phyloP scores from a whole-genome alignment of 768 basidiomycete species.

The Hypsizygus marmoreus region DNA sequence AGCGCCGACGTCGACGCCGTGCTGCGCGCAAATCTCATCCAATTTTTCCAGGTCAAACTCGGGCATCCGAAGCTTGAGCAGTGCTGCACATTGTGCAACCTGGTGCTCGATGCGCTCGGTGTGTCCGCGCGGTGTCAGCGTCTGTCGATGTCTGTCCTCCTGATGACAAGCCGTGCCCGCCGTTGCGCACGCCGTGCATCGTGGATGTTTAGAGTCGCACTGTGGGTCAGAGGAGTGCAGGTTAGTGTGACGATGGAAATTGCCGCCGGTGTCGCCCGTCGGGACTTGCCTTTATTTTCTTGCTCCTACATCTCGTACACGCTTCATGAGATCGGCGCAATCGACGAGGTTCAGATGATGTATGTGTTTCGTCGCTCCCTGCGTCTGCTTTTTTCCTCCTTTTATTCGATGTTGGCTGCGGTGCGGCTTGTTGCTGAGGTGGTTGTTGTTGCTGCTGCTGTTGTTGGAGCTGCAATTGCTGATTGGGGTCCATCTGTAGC shows the following conservation, averaged over 20 bases:
- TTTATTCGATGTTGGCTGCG: constrained; percentile 41
- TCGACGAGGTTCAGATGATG: constrained; percentile 73
- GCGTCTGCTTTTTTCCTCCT: constrained; percentile 60
- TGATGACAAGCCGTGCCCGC: constrained; percentile 82
- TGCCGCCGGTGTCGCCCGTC: constrained; percentile 77
- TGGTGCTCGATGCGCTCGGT: constrained; percentile 82
- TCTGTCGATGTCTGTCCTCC: constrained; percentile 87
- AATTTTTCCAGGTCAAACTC: constrained; percentile 67
- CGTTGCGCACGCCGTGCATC: constrained; percentile 83
- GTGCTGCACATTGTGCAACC: constrained; percentile 74
- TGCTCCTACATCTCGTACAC: constrained; percentile 87
- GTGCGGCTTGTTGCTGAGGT: constrained; percentile 25
- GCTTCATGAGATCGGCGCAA: constrained; percentile 89
- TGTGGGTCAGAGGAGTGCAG: constrained; percentile 38
- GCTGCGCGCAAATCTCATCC: constrained; percentile 63
- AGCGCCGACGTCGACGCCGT: constrained; percentile 58
- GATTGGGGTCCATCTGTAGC: constrained; percentile 69
- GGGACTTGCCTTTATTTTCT: constrained; percentile 91
- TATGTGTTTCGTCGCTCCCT: constrained; percentile 52
- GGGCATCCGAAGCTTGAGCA: constrained; percentile 73
- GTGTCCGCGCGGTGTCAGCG: constrained; percentile 83
- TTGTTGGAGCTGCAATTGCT: constrained; percentile 49
- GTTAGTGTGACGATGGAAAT: constrained; percentile 59
- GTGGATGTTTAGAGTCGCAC: constrained; percentile 91
- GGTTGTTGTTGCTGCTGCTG: constrained; percentile 32